phyloP scores from a whole-genome alignment of 1,139 yeast species.

The Candida sp. region DNA sequence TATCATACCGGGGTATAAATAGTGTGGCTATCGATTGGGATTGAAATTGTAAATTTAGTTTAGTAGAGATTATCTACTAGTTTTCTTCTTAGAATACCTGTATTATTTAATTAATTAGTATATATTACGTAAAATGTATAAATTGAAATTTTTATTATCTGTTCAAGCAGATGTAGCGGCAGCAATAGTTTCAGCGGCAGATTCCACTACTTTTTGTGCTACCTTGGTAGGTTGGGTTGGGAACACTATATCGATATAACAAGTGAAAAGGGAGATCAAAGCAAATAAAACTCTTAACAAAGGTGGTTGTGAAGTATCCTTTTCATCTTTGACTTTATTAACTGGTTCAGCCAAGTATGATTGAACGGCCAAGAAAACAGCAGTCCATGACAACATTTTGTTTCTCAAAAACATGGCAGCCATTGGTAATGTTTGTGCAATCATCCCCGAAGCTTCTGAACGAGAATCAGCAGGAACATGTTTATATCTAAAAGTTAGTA shows the following conservation, averaged over 20 bases:
- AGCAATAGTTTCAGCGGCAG: constrained; percentile 16
- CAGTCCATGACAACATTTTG: constrained; percentile 55
- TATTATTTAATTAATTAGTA: neutral
- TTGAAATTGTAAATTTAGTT: neutral
- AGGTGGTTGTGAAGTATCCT: constrained; percentile 32
- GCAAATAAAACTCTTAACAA: constrained; percentile 45
- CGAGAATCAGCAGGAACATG: constrained; percentile 52
- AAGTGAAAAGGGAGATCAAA: constrained; percentile 42
- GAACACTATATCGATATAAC: constrained; percentile 50
- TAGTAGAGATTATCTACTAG: neutral
- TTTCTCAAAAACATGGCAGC: constrained; percentile 60
- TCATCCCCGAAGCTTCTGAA: constrained; percentile 39
- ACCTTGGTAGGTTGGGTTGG: constrained; percentile 32
- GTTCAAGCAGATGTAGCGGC: constrained; percentile 14
- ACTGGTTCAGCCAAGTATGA: constrained; percentile 48
- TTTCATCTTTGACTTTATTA: constrained; percentile 26
- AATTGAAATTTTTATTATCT: neutral
- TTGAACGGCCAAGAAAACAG: constrained; percentile 51
- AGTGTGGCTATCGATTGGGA: constrained; percentile 33
- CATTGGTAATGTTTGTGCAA: constrained; percentile 65
- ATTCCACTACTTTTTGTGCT: constrained; percentile 14
- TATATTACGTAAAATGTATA: too few relatives aligned
- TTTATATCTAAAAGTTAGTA: constrained; percentile 28
- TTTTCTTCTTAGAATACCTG: neutral
- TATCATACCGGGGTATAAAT: constrained; percentile 39